These are phyloP conservation scores for Guillardia theta DNA, from an alignment of 78 protist genomes.

Conservation along the genomic window DNA sequence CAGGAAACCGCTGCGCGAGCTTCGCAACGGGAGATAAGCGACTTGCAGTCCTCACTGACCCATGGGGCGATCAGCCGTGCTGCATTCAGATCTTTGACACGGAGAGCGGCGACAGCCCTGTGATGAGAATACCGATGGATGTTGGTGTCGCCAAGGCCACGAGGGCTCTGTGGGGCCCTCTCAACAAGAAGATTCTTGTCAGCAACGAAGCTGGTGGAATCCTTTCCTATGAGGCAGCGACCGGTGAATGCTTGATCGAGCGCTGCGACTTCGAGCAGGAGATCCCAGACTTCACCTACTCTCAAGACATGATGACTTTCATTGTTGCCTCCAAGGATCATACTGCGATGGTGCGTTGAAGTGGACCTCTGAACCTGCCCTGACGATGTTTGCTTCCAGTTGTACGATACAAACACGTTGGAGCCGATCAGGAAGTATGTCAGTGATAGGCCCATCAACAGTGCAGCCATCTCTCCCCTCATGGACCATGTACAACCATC, in stretches of 20 bases:
- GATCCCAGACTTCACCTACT: neutral
- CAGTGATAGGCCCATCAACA: conserved; percentile 84
- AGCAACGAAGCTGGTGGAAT: conserved; percentile 60
- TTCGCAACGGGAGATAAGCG: conserved; percentile 57
- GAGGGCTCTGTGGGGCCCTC: conserved; percentile 66
- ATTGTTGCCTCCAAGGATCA: conserved; percentile 79
- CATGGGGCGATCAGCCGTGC: neutral
- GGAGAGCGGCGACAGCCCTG: neutral
- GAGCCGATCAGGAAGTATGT: conserved; percentile 69
- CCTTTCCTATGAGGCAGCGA: conserved; percentile 1
- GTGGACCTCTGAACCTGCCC: neutral
- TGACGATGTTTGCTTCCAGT: neutral
- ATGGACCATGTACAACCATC: conserved; percentile 33
- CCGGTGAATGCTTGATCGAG: neutral
- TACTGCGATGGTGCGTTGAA: conserved; percentile 47
- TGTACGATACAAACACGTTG: conserved; percentile 74
- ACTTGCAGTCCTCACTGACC: neutral
- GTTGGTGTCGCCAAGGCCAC: neutral
- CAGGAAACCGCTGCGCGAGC: conserved; percentile 55
- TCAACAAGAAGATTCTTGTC: conserved; percentile 49
- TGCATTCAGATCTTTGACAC: neutral
- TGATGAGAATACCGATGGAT: neutral
- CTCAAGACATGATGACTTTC: conserved; percentile 57
- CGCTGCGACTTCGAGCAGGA: neutral
- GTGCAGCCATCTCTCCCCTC: conserved; percentile 81